Evolutionary conservation across 1,284 basidiomycete species (phyloP), one percentile per base, ranked within the genome.

Genomic region (Apiotrichum porosum): DNA sequence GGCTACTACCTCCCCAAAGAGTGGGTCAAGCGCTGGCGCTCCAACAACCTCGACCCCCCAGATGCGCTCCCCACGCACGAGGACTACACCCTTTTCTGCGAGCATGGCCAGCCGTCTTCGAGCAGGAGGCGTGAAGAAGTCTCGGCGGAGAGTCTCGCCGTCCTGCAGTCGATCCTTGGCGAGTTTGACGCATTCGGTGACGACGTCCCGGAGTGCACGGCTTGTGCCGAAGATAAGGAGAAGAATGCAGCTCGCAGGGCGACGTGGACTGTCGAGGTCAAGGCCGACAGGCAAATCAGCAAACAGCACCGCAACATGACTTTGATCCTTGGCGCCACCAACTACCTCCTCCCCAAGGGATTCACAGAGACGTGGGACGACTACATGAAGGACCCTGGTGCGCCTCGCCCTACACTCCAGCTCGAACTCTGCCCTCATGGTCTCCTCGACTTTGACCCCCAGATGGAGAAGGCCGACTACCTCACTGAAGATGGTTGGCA

Each of bases 341-440:
- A 65, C 44, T 66, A 58, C 33, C 36, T 56, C 22, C 34, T 71
- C 3, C 60, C 66, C 9, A 17, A 32, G 10, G 13, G 15, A 13
- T 71, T 64, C 43, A 23, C 43, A 3, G 34, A 47, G 9, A 35
- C 37, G n/a, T 68, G 64, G 64, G 21, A 50, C 3, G 42, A 18
- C 6, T 64, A 58, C 21, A 31, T 61, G 30, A 19, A 37, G 3
- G 37, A 35, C 0, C 31, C 31, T 6, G 39, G 40, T 2, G 31
- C 19, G 0, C 28, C 28, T 6, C 36, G 44, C 9, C 65, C 65
- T 0, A 33, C 34, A 2, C 38, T 56, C 14, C 37, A 58, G 0
- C 44, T 58, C 38, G 58, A 56, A 4, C 22, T 60, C 6, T 72
- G 70, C 28, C 43, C 49, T n/a, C 70, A 72, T 51, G 63, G 61